phyloP scores from a whole-genome alignment of 2,329 filamentous ascomycete species.

The Madurella mycetomatis region DNA sequence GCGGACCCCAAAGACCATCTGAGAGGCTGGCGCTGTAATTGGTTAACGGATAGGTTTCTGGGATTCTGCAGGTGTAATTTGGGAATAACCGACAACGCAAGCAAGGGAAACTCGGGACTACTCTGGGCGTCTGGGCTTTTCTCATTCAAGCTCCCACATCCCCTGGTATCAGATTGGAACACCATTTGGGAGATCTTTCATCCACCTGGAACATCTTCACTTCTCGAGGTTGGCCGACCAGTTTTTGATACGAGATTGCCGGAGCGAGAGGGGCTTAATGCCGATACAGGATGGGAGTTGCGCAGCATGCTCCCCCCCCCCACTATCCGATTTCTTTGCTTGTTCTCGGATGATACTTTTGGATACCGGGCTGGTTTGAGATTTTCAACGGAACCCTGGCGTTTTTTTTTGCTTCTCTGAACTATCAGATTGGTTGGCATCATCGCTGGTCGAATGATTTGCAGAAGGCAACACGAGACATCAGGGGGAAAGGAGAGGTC shows the following conservation, averaged over 20 bases:
- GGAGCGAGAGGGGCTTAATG: slow-evolving; percentile 39
- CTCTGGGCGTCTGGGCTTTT: slow-evolving; percentile 28
- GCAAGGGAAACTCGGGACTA: slow-evolving; percentile 9
- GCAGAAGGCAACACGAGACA: slow-evolving; percentile 8
- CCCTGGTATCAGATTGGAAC: slow-evolving; percentile 50
- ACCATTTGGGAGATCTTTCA: slow-evolving; percentile 43
- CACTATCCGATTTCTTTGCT: slow-evolving; percentile 25
- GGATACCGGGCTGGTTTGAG: slow-evolving; percentile 21
- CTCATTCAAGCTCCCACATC: slow-evolving; percentile 36
- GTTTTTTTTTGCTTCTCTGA: slow-evolving; percentile 23
- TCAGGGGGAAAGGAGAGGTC: slow-evolving; percentile 11
- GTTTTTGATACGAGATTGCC: slow-evolving; percentile 39
- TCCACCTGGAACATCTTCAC: slow-evolving; percentile 38
- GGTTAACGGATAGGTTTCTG: slow-evolving; percentile 25
- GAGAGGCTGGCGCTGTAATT: slow-evolving; percentile 29
- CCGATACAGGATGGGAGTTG: slow-evolving; percentile 26
- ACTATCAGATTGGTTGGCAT: slow-evolving; percentile 23
- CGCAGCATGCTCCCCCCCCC: slow-evolving; percentile 30
- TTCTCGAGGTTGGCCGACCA: slow-evolving; percentile 50
- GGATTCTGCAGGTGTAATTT: slow-evolving; percentile 20
- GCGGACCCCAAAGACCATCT: slow-evolving; percentile 55
- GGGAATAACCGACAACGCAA: slow-evolving; percentile 10
- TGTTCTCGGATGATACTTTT: slow-evolving; percentile 21
- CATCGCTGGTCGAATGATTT: slow-evolving; percentile 25
- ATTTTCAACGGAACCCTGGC: slow-evolving; percentile 19